Percentiles rank a stretch among this genome's conserved stretches.
Conservation (phyloP, 768 basidiomycete species). For the Tricholomella constricta region DNA sequence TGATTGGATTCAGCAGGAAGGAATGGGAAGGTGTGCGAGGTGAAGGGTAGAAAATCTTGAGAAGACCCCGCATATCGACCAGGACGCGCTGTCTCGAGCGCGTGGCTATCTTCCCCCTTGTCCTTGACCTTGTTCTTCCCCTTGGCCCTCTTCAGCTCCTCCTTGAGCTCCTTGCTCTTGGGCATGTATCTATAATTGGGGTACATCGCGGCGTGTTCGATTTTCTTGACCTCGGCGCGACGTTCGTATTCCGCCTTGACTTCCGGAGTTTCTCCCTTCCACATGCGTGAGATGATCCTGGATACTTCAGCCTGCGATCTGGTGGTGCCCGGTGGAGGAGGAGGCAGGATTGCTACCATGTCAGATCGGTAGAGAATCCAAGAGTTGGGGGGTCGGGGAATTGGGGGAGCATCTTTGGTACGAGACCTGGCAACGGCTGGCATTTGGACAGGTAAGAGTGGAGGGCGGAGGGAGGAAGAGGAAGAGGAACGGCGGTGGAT, state of each 20-base stretch:
- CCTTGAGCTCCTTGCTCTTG: conserved; percentile 48
- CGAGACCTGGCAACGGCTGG: conserved; percentile 12
- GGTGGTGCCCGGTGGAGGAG: conserved; percentile 32
- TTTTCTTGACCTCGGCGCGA: conserved; percentile 53
- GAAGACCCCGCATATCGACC: neutral
- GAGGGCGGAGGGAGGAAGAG: neutral
- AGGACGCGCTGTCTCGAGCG: conserved; percentile 4
- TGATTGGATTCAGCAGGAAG: conserved; percentile 24
- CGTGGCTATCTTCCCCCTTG: neutral
- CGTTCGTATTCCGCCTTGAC: conserved; percentile 55
- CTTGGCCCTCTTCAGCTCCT: conserved; percentile 41
- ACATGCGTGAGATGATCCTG: conserved; percentile 60
- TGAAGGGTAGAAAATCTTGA: conserved; percentile 10
- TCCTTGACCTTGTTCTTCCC: conserved; percentile 23
- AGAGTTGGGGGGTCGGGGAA: conserved; percentile 75
- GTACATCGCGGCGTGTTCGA: conserved; percentile 49
- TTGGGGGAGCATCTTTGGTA: conserved; percentile 25
- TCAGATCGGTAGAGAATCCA: conserved; percentile 82
- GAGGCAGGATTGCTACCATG: conserved; percentile 47
- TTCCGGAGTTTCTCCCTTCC: conserved; percentile 54
- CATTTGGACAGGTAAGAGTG: conserved; percentile 1
- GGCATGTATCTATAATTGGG: conserved; percentile 63
- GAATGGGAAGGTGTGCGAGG: conserved; percentile 18
- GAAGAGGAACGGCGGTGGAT: neutral
- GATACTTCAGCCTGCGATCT: conserved; percentile 67